These are phyloP conservation scores for Berberis vulgaris DNA, from an alignment of 164 flowering plant genomes.

Conservation along the genomic window DNA sequence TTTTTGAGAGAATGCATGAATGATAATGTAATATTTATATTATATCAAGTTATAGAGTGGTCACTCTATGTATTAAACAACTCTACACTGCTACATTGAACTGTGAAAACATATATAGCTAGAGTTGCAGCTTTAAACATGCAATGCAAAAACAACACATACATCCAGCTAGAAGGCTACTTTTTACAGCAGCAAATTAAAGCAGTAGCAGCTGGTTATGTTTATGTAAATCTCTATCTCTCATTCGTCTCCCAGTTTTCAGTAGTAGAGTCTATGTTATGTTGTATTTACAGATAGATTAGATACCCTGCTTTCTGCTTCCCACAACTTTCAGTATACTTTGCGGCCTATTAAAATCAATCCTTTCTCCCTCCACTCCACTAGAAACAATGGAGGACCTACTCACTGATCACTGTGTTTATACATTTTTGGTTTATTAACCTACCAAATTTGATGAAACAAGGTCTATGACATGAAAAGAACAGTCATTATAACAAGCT, in stretches of 20 bases:
- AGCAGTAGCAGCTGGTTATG: not conserved
- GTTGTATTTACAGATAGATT: too few relatives aligned
- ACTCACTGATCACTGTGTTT: too few relatives aligned
- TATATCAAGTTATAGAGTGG: too few relatives aligned
- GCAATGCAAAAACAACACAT: not conserved
- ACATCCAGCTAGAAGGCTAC: not conserved
- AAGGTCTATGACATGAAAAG: too few relatives aligned
- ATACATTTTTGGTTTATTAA: too few relatives aligned
- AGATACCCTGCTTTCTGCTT: not conserved
- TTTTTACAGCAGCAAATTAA: conserved; percentile 1
- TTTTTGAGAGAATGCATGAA: not conserved
- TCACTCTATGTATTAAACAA: too few relatives aligned
- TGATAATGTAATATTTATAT: not conserved
- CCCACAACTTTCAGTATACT: not conserved
- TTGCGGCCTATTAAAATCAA: not conserved
- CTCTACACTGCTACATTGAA: too few relatives aligned
- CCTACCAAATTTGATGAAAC: too few relatives aligned
- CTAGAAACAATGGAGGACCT: too few relatives aligned
- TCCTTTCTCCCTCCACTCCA: too few relatives aligned
- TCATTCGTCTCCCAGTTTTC: conserved; percentile 3
- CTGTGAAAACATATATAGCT: not conserved
- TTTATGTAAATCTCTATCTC: too few relatives aligned
- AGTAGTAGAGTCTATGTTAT: not conserved
- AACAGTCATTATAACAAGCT: too few relatives aligned
- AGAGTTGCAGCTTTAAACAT: conserved; percentile 8